phyloP scores from a whole-genome alignment of 768 basidiomycete genomes.

The Lactarius hengduanensis region DNA sequence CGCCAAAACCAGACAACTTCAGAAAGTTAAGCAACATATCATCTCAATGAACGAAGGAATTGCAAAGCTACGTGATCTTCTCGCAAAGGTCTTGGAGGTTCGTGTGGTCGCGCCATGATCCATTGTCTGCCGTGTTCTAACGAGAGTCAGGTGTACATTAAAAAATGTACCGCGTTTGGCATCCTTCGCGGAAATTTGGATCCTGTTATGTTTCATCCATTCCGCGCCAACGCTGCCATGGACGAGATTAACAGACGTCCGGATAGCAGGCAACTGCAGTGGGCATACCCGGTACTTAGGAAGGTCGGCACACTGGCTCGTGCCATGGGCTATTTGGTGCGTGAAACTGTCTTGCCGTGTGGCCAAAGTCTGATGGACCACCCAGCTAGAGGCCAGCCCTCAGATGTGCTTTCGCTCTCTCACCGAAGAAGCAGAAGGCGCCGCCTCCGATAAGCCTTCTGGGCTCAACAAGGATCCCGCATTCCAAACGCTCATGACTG shows the following conservation, averaged over 20 bases:
- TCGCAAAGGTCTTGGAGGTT: slow-evolving; percentile 76
- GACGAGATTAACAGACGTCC: slow-evolving; percentile 36
- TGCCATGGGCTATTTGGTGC: slow-evolving; percentile 85
- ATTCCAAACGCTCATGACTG: slow-evolving; percentile 64
- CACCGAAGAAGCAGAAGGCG: slow-evolving; percentile 46
- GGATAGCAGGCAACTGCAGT: slow-evolving; percentile 38
- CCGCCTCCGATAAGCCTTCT: slow-evolving; percentile 40
- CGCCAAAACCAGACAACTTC: slow-evolving; percentile 3
- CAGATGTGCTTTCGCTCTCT: slow-evolving; percentile 73
- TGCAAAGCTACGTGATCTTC: slow-evolving; percentile 58
- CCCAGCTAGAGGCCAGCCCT: slow-evolving; percentile 78
- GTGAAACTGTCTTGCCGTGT: slow-evolving; percentile 31
- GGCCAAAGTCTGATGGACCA: slow-evolving; percentile 11
- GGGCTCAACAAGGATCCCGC: slow-evolving; percentile 49
- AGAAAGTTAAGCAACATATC: slow-evolving; percentile 78
- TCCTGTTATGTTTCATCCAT: slow-evolving; percentile 67
- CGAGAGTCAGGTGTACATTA: slow-evolving; percentile 6
- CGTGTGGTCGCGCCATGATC: slow-evolving; percentile 29
- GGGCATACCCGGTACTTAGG: slow-evolving; percentile 52
- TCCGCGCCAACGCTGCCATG: slow-evolving; percentile 48
- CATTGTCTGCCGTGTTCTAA: neutral
- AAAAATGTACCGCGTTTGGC: slow-evolving; percentile 30
- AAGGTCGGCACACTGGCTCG: slow-evolving; percentile 63
- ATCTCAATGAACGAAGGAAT: slow-evolving; percentile 73
- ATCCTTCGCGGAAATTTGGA: slow-evolving; percentile 52